Conservation (phyloP, 192 early-diverging fungal genomes). For the Rhizophagus sp. region DNA sequence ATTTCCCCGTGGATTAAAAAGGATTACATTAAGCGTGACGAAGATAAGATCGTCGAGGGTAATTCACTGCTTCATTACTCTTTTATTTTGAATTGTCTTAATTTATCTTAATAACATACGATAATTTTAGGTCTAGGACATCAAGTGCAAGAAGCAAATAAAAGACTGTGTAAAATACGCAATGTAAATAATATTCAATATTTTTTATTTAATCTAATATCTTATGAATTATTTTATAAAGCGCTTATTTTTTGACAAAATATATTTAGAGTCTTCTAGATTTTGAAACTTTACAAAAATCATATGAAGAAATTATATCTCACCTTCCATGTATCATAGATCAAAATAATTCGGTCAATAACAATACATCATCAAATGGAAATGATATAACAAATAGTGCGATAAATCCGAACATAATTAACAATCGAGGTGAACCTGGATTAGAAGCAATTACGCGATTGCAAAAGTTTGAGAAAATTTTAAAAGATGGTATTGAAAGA, state of each 20-base stretch:
- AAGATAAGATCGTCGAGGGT: not conserved
- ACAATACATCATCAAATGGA: not conserved
- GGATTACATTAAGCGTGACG: not conserved
- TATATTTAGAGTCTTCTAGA: conserved; percentile 6
- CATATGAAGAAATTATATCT: conserved; percentile 23
- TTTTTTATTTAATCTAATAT: not conserved
- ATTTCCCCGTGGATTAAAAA: conserved; percentile 6
- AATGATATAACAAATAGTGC: not conserved
- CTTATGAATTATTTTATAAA: not conserved
- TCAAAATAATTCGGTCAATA: not conserved
- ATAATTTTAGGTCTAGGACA: conserved; percentile 3
- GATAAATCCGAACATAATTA: not conserved
- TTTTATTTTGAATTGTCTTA: not conserved
- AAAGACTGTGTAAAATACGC: not conserved
- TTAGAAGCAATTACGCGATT: conserved; percentile 19
- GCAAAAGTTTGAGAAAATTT: conserved; percentile 9
- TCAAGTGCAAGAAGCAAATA: conserved; percentile 1
- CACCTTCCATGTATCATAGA: not conserved
- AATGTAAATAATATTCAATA: not conserved
- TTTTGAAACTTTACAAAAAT: conserved; percentile 19
- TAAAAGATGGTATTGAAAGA: conserved; percentile 9
- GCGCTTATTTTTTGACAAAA: not conserved
- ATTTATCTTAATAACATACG: not conserved
- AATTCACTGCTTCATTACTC: not conserved
- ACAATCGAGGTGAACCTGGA: conserved; percentile 23